Evolutionary conservation across 2,329 filamentous ascomycete species (phyloP).

Genomic region (Ophiostoma sp.): DNA sequence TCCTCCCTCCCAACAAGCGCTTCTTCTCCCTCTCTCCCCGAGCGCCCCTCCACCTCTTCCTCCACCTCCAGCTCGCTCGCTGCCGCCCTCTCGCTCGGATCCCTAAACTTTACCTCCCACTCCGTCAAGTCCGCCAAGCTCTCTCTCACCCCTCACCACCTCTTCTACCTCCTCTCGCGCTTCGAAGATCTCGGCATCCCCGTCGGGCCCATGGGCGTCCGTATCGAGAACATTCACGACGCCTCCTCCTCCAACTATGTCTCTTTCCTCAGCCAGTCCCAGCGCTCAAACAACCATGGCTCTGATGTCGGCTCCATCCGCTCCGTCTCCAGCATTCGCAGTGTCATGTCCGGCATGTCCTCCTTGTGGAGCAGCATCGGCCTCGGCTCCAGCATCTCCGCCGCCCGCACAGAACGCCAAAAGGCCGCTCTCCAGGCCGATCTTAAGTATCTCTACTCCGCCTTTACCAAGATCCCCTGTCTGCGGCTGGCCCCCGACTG

Average conservation of each 20-base stretch:
- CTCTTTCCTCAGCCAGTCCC: slow-evolving; percentile 82
- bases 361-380: slow-evolving; percentile 86
- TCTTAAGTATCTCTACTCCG: slow-evolving; percentile 92
- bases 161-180: slow-evolving; percentile 91
- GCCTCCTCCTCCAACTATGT: slow-evolving; percentile 89
- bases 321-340: slow-evolving; percentile 92
- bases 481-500: slow-evolving; percentile 87
- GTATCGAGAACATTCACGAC: slow-evolving; percentile 88
- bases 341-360: slow-evolving; percentile 96
- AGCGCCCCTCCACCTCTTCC: slow-evolving; percentile 59
- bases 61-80: slow-evolving; percentile 72
- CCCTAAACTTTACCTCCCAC: slow-evolving; percentile 78
- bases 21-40: slow-evolving; percentile 52
- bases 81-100: slow-evolving; percentile 78
- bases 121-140: slow-evolving; percentile 84
- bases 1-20: slow-evolving; percentile 47
- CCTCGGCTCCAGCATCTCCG: slow-evolving; percentile 70
- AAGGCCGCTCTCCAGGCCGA: slow-evolving; percentile 81
- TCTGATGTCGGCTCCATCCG: slow-evolving; percentile 88
- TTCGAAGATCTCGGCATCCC: slow-evolving; percentile 89
- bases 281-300: slow-evolving; percentile 70
- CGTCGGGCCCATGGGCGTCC: slow-evolving; percentile 93
- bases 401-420: slow-evolving; percentile 80
- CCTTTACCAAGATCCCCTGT: slow-evolving; percentile 96
- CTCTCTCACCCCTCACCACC: slow-evolving; percentile 88